Evolutionary conservation across 2,329 filamentous ascomycete species (phyloP).

Genomic region (Apiospora rasikravindrae): DNA sequence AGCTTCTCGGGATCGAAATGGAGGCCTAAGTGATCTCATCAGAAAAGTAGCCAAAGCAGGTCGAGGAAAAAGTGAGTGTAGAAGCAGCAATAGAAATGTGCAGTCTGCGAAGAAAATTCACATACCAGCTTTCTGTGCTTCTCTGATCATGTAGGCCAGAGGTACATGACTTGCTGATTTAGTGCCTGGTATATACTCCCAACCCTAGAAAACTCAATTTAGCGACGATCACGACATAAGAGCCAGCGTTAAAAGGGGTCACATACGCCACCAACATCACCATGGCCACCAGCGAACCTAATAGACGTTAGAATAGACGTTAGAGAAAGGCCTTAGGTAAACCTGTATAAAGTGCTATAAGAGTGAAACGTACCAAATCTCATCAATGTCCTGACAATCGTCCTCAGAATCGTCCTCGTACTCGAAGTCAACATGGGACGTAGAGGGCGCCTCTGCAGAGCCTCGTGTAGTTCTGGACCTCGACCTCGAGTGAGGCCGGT

Average conservation of each 20-base stretch:
- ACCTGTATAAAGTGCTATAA: background rate
- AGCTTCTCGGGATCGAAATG: slow-evolving; percentile 73
- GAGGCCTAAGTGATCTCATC: slow-evolving; percentile 47
- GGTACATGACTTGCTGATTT: slow-evolving; percentile 73
- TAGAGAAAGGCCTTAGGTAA: background rate
- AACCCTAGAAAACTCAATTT: slow-evolving; percentile 51
- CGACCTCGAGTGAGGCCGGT: slow-evolving; percentile 41
- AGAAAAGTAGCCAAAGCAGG: background rate
- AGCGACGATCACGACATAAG: background rate
- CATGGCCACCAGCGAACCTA: slow-evolving; percentile 75
- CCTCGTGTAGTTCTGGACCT: slow-evolving; percentile 34
- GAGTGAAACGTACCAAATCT: slow-evolving; percentile 62
- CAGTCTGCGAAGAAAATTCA: background rate
- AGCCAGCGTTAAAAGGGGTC: background rate
- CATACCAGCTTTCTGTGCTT: slow-evolving; percentile 62
- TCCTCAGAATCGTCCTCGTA: slow-evolving; percentile 51
- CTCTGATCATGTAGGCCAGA: slow-evolving; percentile 72
- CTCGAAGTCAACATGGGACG: slow-evolving; percentile 35
- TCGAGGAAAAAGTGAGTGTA: background rate
- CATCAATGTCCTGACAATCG: slow-evolving; percentile 73
- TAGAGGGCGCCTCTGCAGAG: slow-evolving; percentile 36
- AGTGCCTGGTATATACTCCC: slow-evolving; percentile 60
- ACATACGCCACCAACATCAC: slow-evolving; percentile 69
- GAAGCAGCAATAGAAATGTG: background rate
- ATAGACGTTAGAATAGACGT: too few species aligned